Base-by-base conservation (phyloP, 2,329 filamentous ascomycete genomes). In the Aspergillus niger region DNA sequence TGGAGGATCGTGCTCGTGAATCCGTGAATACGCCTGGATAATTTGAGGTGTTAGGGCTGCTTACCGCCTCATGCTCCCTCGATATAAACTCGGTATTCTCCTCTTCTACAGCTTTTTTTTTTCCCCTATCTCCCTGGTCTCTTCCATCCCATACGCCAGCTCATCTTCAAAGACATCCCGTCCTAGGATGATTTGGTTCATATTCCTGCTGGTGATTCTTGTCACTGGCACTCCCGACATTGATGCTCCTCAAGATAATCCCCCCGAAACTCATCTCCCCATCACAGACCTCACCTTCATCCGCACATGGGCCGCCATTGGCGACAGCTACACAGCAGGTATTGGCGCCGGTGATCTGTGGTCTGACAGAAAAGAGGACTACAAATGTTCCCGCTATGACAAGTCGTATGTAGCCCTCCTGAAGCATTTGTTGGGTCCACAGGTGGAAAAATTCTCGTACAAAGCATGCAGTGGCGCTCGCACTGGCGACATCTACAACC, bases 281-380 rank as follows among this genome's bases (percentile, higher is more conserved):
- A 30, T 50, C 1, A 50, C 30, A 2, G 48, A 58, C 26, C 59
- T 74, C 24, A 44, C 41, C 47, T 75, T 70, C 70, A 66, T 77
- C 36, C 64, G 68, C 52, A 64, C 66, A 6, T 76, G 70, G 66
- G 76, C 74, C 2, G 74, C 74, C 47, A 66, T 78, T 13, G 76
- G 76, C 8, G 76, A 78, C 62, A 77, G 75, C 58, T 77, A 66
- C 57, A 77, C 74, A 4, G 75, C 76, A 1, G 76, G 76, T 36
- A 77, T 77, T 49, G 75, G 71, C 0, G 63, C 74, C 7, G 71
- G 72, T 3, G 59, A 47, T 20, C 6, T 60, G 11, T 62, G 26
- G 24, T 43, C 5, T 8, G 17, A 69, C 5, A 74, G 68, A 63
- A 66, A 61, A 28, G 72, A 71, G 8, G 74, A 72, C 55, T 58